A percentile compares a stretch with the other conserved stretches of the same genome.
These are phyloP conservation scores for Talaromyces wortmannii DNA, from an alignment of 495 filamentous ascomycete genomes.

Conservation along the genomic window DNA sequence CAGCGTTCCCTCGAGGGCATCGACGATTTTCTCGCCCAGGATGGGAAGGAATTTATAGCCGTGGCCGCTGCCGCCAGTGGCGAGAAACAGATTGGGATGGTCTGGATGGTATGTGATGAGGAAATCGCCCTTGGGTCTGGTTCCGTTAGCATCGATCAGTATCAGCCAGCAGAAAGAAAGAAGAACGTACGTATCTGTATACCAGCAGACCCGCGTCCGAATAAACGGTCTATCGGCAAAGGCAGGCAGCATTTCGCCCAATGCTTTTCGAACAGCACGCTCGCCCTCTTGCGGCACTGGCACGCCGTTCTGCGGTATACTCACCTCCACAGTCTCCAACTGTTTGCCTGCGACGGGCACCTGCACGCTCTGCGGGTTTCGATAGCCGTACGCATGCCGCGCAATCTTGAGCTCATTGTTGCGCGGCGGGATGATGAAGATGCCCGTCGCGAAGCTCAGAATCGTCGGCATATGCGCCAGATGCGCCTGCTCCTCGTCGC, in stretches of 20 bases:
- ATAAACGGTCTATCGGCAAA: slow-evolving; percentile 59
- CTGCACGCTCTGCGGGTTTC: slow-evolving; percentile 52
- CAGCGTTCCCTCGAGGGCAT: slow-evolving; percentile 52
- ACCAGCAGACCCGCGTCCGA: slow-evolving; percentile 79
- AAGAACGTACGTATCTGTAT: slow-evolving; percentile 62
- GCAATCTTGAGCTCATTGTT: slow-evolving; percentile 73
- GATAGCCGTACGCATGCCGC: slow-evolving; percentile 75
- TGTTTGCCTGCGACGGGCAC: slow-evolving; percentile 15
- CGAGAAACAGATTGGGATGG: slow-evolving; percentile 63
- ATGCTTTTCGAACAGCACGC: slow-evolving; percentile 49
- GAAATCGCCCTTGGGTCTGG: slow-evolving; percentile 64
- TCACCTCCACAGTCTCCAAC: slow-evolving; percentile 28
- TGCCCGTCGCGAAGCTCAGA: slow-evolving; percentile 70
- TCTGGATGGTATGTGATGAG: slow-evolving; percentile 70
- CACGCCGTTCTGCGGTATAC: slow-evolving; percentile 27
- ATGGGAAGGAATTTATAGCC: slow-evolving; percentile 87
- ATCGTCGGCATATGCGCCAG: slow-evolving; percentile 65
- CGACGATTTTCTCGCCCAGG: slow-evolving; percentile 69
- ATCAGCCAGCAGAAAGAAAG: background rate
- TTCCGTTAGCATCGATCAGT: background rate
- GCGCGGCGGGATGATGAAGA: slow-evolving; percentile 77
- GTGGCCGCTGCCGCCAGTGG: slow-evolving; percentile 82
- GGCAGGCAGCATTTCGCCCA: slow-evolving; percentile 55
- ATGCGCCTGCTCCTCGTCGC: slow-evolving; percentile 55
- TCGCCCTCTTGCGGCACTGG: slow-evolving; percentile 55